Conservation (phyloP, 2,329 filamentous ascomycete genomes). For the Monosporascus sp. region DNA sequence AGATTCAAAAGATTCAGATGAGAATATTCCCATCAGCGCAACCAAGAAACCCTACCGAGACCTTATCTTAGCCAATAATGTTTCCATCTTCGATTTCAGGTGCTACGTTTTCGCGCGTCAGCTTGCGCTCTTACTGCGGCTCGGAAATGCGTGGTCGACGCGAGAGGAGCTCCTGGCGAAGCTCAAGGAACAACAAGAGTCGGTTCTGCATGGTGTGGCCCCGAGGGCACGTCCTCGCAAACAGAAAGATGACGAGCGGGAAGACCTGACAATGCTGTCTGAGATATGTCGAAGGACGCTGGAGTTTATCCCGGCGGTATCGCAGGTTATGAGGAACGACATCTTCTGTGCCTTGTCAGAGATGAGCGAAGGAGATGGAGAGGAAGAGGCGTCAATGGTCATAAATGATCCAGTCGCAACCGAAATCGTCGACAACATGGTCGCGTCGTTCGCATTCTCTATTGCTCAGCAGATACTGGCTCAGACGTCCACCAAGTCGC, state of each 20-base stretch:
- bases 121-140: conserved; percentile 70
- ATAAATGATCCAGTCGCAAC: conserved; percentile 32
- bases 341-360: conserved; percentile 56
- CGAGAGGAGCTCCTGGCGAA: conserved; percentile 57
- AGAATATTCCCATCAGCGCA: conserved; percentile 57
- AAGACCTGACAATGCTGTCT: conserved; percentile 74
- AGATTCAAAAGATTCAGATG: conserved; percentile 34
- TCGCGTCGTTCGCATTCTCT: conserved; percentile 73
- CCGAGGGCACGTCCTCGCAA: conserved; percentile 43
- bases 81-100: conserved; percentile 92
- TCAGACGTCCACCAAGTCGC: conserved; percentile 64
- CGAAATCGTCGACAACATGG: conserved; percentile 64
- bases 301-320: conserved; percentile 76
- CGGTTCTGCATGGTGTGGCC: conserved; percentile 51
- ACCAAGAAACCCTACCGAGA: conserved; percentile 80
- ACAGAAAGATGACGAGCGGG: conserved; percentile 51
- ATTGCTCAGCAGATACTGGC: conserved; percentile 70
- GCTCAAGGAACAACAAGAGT: conserved; percentile 56
- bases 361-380: conserved; percentile 30
- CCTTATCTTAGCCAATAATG: conserved; percentile 87
- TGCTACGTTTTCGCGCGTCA: conserved; percentile 92
- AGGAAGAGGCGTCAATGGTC: conserved; percentile 20
- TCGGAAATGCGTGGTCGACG: conserved; percentile 68
- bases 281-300: conserved; percentile 80
- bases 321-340: conserved; percentile 74